Percentiles rank a stretch among this genome's conserved stretches.
phyloP scores from a whole-genome alignment of 1,284 basidiomycete genomes.

The Rhodofomes roseus region DNA sequence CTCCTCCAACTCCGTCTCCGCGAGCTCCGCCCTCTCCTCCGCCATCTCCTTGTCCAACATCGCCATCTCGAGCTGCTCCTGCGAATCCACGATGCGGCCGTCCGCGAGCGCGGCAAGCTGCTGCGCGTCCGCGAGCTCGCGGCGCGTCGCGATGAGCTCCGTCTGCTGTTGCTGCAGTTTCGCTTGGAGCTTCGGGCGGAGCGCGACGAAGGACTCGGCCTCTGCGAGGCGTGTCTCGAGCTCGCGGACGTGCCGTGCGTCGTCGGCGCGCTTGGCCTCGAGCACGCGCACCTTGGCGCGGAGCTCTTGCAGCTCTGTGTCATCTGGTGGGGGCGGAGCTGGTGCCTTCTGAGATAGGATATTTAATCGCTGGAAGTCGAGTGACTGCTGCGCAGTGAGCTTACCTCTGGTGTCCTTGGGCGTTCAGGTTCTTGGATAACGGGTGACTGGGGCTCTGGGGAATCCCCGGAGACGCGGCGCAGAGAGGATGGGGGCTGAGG shows the following conservation, averaged over 20 bases:
- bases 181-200: conserved; percentile 84
- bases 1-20: conserved; percentile 75
- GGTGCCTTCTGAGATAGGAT: background rate
- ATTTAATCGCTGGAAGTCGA: conserved; percentile 2
- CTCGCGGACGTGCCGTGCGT: conserved; percentile 77
- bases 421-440: conserved; percentile 15
- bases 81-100: conserved; percentile 60
- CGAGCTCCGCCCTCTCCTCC: conserved; percentile 86
- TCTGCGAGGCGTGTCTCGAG: conserved; percentile 84
- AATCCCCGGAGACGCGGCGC: conserved; percentile 15
- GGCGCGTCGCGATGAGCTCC: conserved; percentile 66
- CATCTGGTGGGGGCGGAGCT: conserved; percentile 31
- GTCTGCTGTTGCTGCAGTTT: conserved; percentile 82
- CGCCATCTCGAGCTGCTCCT: conserved; percentile 92
- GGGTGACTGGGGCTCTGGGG: conserved; percentile 12
- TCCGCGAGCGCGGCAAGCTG: conserved; percentile 63
- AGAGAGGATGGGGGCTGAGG: conserved; percentile 20
- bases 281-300: conserved; percentile 81
- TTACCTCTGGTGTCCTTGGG: conserved; percentile 21
- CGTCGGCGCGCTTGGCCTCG: conserved; percentile 85
- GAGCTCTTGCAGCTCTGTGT: conserved; percentile 75
- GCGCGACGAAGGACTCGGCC: conserved; percentile 80
- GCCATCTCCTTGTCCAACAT: conserved; percentile 97
- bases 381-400: conserved; percentile 9
- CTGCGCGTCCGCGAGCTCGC: conserved; percentile 66